A percentile compares a stretch with the other conserved stretches of the same genome.
Evolutionary conservation across 345 rosid genomes (phyloP).

Genomic region (Camelina neglecta): DNA sequence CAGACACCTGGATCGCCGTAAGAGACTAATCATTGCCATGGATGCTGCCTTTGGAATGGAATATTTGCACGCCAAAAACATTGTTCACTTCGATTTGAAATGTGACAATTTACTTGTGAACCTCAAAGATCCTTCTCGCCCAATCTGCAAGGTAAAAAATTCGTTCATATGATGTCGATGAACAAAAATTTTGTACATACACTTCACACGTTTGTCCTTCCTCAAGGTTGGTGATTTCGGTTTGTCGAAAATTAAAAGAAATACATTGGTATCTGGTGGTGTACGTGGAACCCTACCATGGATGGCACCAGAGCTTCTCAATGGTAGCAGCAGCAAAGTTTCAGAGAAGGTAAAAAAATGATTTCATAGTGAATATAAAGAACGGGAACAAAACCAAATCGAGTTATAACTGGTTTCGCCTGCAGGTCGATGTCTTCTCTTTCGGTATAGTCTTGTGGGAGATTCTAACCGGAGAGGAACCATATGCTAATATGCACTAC

Average conservation of each 20-base stretch:
- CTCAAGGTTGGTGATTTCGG: slow-evolving; percentile 88
- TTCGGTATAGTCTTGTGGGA: slow-evolving; percentile 90
- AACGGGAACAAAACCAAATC: slow-evolving; percentile 20
- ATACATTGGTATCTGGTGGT: slow-evolving; percentile 89
- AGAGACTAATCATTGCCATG: slow-evolving; percentile 95
- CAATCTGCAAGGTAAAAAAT: slow-evolving; percentile 87
- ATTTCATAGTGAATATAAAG: background rate
- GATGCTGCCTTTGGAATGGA: slow-evolving; percentile 99
- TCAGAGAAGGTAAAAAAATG: slow-evolving; percentile 69
- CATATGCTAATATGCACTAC: slow-evolving; percentile 85
- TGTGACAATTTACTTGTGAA: slow-evolving; percentile 97
- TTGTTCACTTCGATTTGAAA: slow-evolving; percentile 97
- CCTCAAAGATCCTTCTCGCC: slow-evolving; percentile 91
- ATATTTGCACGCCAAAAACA: slow-evolving; percentile 92
- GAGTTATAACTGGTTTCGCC: slow-evolving; percentile 12
- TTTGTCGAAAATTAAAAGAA: slow-evolving; percentile 75
- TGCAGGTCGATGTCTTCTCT: slow-evolving; percentile 85
- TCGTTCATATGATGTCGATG: background rate
- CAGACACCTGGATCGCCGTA: slow-evolving; percentile 90
- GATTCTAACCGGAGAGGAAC: slow-evolving; percentile 89
- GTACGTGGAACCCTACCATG: slow-evolving; percentile 87
- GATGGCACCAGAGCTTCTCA: slow-evolving; percentile 90
- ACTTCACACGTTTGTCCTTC: slow-evolving; percentile 20
- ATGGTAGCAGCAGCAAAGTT: slow-evolving; percentile 77
- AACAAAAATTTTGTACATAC: background rate